Percentiles rank a stretch among this genome's conserved stretches.
Evolutionary conservation across 208 protist genomes (phyloP).

Genomic region (Trypanosoma lewisi): DNA sequence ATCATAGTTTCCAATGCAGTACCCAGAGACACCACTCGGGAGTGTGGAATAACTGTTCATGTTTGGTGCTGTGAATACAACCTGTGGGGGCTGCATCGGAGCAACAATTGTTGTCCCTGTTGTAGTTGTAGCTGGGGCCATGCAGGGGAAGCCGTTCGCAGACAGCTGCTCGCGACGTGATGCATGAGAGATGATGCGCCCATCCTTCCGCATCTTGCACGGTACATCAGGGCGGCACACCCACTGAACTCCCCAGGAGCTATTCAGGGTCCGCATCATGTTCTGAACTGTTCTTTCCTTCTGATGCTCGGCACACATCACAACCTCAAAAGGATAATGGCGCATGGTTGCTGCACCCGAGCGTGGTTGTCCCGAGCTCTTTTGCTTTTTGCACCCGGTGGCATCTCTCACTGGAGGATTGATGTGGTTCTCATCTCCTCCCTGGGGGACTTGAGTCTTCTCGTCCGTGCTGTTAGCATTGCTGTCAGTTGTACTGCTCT

Average conservation of each 20-base stretch:
- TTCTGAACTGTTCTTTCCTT: conserved; percentile 17
- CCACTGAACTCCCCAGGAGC: not conserved
- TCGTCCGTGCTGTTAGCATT: not conserved
- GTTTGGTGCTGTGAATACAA: not conserved
- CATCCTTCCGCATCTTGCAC: conserved; percentile 8
- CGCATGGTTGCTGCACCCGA: not conserved
- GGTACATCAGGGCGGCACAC: conserved; percentile 8
- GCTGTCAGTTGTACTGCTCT: not conserved
- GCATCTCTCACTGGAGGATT: too few species aligned
- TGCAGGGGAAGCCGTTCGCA: not conserved
- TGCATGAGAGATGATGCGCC: not conserved
- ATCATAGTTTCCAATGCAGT: not conserved
- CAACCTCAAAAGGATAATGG: conserved; percentile 7
- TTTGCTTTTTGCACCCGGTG: not conserved
- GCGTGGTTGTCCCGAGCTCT: not conserved
- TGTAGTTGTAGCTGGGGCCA: not conserved
- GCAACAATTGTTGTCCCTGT: not conserved
- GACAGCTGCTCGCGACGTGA: not conserved
- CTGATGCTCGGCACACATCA: conserved; percentile 4
- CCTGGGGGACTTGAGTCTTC: not conserved
- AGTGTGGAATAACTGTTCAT: not conserved
- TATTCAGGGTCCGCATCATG: conserved; percentile 4
- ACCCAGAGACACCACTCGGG: not conserved
- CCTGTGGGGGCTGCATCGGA: not conserved
- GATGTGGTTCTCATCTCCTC: too few species aligned